Evolutionary conservation across 2,329 filamentous ascomycete species (phyloP).

Genomic region (Tolypocladium album): DNA sequence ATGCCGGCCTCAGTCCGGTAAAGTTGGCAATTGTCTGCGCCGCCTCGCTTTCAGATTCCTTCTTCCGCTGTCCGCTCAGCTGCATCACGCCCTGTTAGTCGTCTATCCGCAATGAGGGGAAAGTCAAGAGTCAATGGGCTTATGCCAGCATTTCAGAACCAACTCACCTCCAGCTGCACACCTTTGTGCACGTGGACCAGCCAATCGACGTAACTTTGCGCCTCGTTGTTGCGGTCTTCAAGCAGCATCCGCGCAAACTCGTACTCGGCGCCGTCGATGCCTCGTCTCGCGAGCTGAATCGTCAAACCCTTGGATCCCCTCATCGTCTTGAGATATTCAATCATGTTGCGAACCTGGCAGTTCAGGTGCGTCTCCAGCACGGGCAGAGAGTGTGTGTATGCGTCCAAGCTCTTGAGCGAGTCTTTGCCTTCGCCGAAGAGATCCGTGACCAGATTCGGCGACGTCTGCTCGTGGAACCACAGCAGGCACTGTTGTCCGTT

Average conservation of each 20-base stretch:
- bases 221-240: conserved; percentile 95
- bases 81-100: conserved; percentile 19
- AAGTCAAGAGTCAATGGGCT: background rate
- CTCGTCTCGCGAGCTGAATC: conserved; percentile 83
- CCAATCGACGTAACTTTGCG: conserved; percentile 98
- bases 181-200: conserved; percentile 88
- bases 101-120: conserved; percentile 1
- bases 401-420: conserved; percentile 65
- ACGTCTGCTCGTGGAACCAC: conserved; percentile 89
- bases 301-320: conserved; percentile 81
- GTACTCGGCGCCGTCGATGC: conserved; percentile 88
- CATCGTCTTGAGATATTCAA: conserved; percentile 73
- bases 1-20: conserved; percentile 46
- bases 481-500: conserved; percentile 87
- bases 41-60: conserved; percentile 44
- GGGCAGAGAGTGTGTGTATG: conserved; percentile 70
- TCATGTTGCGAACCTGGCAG: conserved; percentile 85
- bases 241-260: conserved; percentile 88
- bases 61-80: conserved; percentile 61
- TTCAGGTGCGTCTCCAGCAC: conserved; percentile 86
- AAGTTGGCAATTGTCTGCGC: conserved; percentile 42
- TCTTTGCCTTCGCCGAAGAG: conserved; percentile 70
- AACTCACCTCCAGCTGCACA: conserved; percentile 75
- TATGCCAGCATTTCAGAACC: background rate
- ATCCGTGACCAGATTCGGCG: conserved; percentile 81